Base-by-base conservation (phyloP, 139 green algal genomes). In the Astrephomene gubernaculifera region DNA sequence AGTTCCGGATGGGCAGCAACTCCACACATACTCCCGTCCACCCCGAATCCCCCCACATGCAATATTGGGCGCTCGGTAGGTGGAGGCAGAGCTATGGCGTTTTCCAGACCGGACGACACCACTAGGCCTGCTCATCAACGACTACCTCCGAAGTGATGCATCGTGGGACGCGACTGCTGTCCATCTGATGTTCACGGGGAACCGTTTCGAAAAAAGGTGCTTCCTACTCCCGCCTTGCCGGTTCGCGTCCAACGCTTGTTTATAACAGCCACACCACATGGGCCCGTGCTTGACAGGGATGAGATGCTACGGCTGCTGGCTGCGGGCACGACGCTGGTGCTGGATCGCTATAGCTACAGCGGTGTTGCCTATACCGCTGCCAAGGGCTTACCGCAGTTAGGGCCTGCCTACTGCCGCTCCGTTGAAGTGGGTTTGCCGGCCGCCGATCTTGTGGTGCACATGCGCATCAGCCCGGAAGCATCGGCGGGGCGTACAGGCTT, bases 141-240 rank as follows among this genome's bases (percentile, higher is more conserved):
- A 82, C 2, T 99, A 99, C 89, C 88, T 99, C 24, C 87, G 61
- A 0, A 94, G 83, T 53, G 78, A 90, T 19, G 60, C 76, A 8
- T 93, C 97, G 17, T 82, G 95, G 38, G 91, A 98, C 60, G 95
- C 98, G 76, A 88, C 65, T 1, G 88, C 88, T 0, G 88, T 98
- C 0, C 97, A 99, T 82, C 87, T 99, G 31, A 90, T 99, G 8
- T 99, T 99, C 87, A 93, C 94, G 6, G 95, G 94, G 24, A 99
- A 99, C 82, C 87, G 97, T 29, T 96, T 93, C 89, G 97, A 99
- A 89, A 98, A 99, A 81, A 90, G 91, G 94, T 96, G 60, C 2
- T 57, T 2, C 33, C 33, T 27, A 33, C 63, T 12, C n/a, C n/a
- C n/a, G n/a, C 25, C 10, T n/a, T n/a, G 9, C 63, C 33, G 29